Base-by-base conservation (phyloP, 2,329 filamentous ascomycete species). In the Botryosphaeria agaves region DNA sequence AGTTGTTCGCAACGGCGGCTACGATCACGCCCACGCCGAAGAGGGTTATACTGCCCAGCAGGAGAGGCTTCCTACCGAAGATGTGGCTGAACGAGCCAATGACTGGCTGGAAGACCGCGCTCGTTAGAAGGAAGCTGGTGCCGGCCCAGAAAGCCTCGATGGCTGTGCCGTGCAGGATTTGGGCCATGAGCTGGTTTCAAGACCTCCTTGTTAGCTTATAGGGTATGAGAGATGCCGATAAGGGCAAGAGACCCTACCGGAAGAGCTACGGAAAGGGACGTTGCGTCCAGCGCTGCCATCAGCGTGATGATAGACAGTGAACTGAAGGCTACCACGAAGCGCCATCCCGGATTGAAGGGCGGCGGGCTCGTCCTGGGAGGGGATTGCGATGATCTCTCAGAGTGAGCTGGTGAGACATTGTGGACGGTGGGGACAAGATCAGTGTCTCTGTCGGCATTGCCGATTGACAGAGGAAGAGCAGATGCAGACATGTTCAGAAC, bases 241-340 rank as follows among this genome's bases (percentile, higher is more conserved):
- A n/a, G n/a, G n/a, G n/a, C n/a, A n/a, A n/a, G n/a, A n/a, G n/a
- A n/a, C n/a, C n/a, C n/a, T n/a, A n/a, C 16, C 8, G 26, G 26
- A 3, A 76, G 49, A 3, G 73, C 71, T 5, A 76, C 70, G 3
- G 68, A 71, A 30, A 77, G 58, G 3, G 67, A 74, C 1, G 72
- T 77, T 3, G 71, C 72, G 46, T 78, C 73, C 17, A 78, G 55
- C 8, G 73, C 69, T 2, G 71, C 67, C 53, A 73, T 72, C 12
- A 77, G 52, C 3, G 64, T 64, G 31, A 77, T 55, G 27, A 69
- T 53, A 5, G 57, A 53, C 5, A 74, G 52, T 21, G 66, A 63
- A 18, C 47, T 37, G 40, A 70, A 69, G 21, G 62, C 63, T 12
- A 67, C 49, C 14, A 54, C 38, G 40, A 66, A 63, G 18, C 41